Conservation (phyloP, 345 rosid genomes). For the Trapa incisa region DNA sequence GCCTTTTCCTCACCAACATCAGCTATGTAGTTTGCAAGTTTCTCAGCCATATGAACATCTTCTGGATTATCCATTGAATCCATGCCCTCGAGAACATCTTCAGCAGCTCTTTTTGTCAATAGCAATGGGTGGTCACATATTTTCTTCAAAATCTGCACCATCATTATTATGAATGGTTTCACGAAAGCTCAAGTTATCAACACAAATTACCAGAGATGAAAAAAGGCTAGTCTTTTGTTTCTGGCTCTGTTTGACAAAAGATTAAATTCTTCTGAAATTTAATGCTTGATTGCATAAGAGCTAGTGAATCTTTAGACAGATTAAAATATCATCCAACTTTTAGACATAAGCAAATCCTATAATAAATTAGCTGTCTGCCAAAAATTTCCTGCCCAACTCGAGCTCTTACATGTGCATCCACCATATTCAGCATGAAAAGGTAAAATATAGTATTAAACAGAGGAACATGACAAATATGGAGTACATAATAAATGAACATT, state of each 20-base stretch:
- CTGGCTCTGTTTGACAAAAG: not conserved
- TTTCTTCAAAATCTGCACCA: conserved; percentile 80
- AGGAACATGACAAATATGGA: not conserved
- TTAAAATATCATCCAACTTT: not conserved
- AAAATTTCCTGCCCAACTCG: too few relatives aligned
- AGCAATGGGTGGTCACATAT: conserved; percentile 77
- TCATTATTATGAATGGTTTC: conserved; percentile 9
- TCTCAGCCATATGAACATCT: conserved; percentile 74
- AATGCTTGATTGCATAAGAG: not conserved
- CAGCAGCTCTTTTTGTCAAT: conserved; percentile 73
- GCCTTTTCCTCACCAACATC: conserved; percentile 60
- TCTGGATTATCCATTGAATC: conserved; percentile 61
- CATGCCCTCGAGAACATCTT: conserved; percentile 88
- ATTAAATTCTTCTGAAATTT: not conserved
- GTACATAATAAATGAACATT: not conserved
- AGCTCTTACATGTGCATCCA: not conserved
- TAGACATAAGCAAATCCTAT: not conserved
- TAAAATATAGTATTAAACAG: not conserved
- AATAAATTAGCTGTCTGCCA: not conserved
- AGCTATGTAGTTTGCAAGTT: conserved; percentile 80
- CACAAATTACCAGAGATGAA: not conserved
- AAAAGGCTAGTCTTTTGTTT: not conserved
- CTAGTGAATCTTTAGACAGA: not conserved
- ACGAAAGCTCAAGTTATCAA: not conserved
- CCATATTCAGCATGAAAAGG: not conserved